Evolutionary conservation across 2,329 filamentous ascomycete species (phyloP).

Genomic region (Aureobasidium sp.): DNA sequence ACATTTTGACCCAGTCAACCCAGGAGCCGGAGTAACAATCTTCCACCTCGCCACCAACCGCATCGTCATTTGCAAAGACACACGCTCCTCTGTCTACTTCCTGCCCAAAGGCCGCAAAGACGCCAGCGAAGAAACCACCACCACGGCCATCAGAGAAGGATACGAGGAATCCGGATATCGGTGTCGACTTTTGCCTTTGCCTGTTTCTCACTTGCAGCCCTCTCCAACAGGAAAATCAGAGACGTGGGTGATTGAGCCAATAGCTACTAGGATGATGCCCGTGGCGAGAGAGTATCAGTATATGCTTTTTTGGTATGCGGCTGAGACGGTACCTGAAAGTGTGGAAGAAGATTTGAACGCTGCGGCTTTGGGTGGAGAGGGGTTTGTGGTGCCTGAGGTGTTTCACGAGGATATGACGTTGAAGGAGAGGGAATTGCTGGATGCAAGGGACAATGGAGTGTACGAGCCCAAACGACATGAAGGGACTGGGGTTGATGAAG

Average conservation of each 20-base stretch:
- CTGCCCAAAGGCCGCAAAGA: conserved; percentile 45
- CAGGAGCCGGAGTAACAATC: conserved; percentile 41
- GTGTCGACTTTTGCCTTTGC: conserved; percentile 43
- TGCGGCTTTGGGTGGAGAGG: neutral
- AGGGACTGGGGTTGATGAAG: conserved; percentile 43
- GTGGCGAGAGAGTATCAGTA: conserved; percentile 33
- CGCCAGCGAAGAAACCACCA: conserved; percentile 37
- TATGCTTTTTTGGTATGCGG: conserved; percentile 40
- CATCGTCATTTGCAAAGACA: conserved; percentile 44
- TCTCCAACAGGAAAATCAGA: conserved; percentile 25
- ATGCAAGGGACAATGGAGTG: conserved; percentile 34
- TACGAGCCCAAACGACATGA: conserved; percentile 42
- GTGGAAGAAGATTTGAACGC: neutral
- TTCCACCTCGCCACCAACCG: conserved; percentile 42
- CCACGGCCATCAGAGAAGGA: conserved; percentile 42
- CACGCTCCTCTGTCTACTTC: conserved; percentile 38
- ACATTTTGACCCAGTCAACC: too few relatives aligned
- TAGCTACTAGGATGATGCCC: conserved; percentile 42
- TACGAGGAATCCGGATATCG: conserved; percentile 47
- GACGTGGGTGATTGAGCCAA: conserved; percentile 35
- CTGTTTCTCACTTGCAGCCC: conserved; percentile 39
- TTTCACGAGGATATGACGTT: conserved; percentile 34
- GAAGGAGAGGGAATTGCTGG: conserved; percentile 32
- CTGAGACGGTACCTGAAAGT: conserved; percentile 36
- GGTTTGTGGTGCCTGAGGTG: neutral